Conservation (phyloP, 768 basidiomycete species). For the Pleurotus tuber-regium region DNA sequence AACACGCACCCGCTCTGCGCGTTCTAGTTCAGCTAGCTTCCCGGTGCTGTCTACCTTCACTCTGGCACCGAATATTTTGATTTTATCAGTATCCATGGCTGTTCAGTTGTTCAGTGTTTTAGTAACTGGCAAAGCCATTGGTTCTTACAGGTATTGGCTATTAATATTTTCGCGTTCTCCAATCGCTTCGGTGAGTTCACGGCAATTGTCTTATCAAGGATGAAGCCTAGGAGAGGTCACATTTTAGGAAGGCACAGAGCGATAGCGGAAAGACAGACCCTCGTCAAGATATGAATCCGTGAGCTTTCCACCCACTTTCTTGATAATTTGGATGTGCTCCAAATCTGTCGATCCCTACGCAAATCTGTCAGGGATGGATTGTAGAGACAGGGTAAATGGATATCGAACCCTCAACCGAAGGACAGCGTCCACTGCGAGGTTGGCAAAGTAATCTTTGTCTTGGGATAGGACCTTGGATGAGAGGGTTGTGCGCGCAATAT, state of each 20-base stretch:
- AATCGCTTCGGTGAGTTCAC: constrained; percentile 93
- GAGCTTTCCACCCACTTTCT: constrained; percentile 98
- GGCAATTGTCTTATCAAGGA: constrained; percentile 93
- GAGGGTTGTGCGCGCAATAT: constrained; percentile 94
- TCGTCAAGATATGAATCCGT: constrained; percentile 98
- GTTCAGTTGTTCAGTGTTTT: constrained; percentile 7
- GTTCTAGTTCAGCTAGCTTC: constrained; percentile 96
- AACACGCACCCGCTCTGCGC: constrained; percentile 77
- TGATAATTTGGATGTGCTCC: constrained; percentile 99
- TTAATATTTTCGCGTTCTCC: constrained; percentile 93
- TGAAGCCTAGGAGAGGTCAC: constrained; percentile 65
- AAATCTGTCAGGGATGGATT: too few species aligned
- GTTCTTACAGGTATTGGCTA: constrained; percentile 97
- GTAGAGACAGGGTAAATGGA: too few species aligned
- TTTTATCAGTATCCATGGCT: constrained; percentile 99
- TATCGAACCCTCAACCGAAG: constrained; percentile 89
- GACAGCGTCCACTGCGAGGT: constrained; percentile 96
- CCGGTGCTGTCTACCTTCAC: constrained; percentile 95
- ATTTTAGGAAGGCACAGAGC: not conserved
- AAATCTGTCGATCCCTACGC: constrained; percentile 89
- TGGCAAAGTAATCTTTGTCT: constrained; percentile 98
- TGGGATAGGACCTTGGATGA: constrained; percentile 95
- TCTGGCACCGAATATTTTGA: constrained; percentile 97
- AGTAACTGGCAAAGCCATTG: not conserved
- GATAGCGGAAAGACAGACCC: constrained; percentile 47